Evolutionary conservation across 2,329 filamentous ascomycete species (phyloP), one percentile per base, ranked within the genome.

Genomic region (Penicillium sp.): DNA sequence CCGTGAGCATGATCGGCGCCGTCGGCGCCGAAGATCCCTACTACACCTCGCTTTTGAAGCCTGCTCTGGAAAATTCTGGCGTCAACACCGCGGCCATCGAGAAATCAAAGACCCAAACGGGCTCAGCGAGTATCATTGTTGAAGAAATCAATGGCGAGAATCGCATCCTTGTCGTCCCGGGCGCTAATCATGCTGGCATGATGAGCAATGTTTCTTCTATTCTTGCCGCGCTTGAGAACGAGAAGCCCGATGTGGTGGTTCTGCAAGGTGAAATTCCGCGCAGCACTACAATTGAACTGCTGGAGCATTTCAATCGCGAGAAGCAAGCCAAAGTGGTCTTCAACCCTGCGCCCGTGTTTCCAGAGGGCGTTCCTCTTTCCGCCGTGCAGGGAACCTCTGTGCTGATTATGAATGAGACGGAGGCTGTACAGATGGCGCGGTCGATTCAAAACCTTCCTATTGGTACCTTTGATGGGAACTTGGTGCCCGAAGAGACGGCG

Each of bases 291-390:
- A 14, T 64, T 36, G 56, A 46, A 0, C 40, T 64, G 16, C 22
- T 64, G 29, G 42, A 63, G 13, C 57, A 60, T 41, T 64, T 58
- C 36, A 64, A 64, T 34, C 43, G 45, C 14, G 43, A 3, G 4
- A 44, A 56, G 2, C 48, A 52, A 1, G 48, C 51, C 2, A 54
- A 79, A 31, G 86, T 91, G 1, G 79, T 95, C 14, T 81, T 95
- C 58, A 96, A 96, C 70, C 90, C 91, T 10, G 90, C 91, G 4
- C 90, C 91, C 13, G 90, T 91, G 7, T 87, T 87, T 4, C 89
- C 90, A 2, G 79, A 86, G 48, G 67, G 73, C 10, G 74, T 95
- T 3, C 88, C 88, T 2, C 38, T 61, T 10, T 38, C 32, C 0
- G 48, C 60, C 27, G 14, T 65, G 16, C 40, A 41, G 6, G 41